Evolutionary conservation across 2,329 filamentous ascomycete genomes (phyloP).

Genomic region (Pochonia chlamydosporia): DNA sequence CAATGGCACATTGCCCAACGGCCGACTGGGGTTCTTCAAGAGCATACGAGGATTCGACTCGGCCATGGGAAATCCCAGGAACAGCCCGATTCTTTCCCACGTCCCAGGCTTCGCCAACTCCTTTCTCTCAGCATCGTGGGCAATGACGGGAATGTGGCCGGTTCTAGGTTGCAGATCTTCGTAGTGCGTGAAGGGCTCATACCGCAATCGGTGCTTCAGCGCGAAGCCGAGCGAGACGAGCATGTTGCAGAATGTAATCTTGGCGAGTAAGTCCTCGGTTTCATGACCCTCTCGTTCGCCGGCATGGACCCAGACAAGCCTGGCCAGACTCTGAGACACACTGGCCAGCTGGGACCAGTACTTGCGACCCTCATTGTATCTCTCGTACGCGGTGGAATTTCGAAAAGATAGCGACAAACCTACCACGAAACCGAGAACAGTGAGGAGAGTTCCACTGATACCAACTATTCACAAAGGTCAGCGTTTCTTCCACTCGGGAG

Average conservation of each 20-base stretch:
- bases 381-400: slow-evolving; percentile 72
- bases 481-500: no score
- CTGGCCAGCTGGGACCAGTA: slow-evolving; percentile 41
- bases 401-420: slow-evolving; percentile 73
- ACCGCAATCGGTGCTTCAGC: slow-evolving; percentile 42
- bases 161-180: slow-evolving; percentile 54
- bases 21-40: slow-evolving; percentile 60
- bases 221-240: slow-evolving; percentile 45
- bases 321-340: slow-evolving; percentile 50
- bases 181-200: slow-evolving; percentile 47
- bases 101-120: slow-evolving; percentile 12
- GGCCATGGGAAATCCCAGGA: slow-evolving; percentile 62
- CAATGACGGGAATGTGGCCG: slow-evolving; percentile 61
- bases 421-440: slow-evolving; percentile 80
- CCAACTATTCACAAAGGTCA: neutral
- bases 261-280: slow-evolving; percentile 21
- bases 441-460: slow-evolving; percentile 52
- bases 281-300: slow-evolving; percentile 22
- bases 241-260: slow-evolving; percentile 35
- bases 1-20: slow-evolving; percentile 65
- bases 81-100: slow-evolving; percentile 43
- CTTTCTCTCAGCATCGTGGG: slow-evolving; percentile 44
- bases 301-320: slow-evolving; percentile 37
- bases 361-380: slow-evolving; percentile 49
- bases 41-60: slow-evolving; percentile 64